Conservation (phyloP, 2,329 filamentous ascomycete species). For the Fusarium sp. region DNA sequence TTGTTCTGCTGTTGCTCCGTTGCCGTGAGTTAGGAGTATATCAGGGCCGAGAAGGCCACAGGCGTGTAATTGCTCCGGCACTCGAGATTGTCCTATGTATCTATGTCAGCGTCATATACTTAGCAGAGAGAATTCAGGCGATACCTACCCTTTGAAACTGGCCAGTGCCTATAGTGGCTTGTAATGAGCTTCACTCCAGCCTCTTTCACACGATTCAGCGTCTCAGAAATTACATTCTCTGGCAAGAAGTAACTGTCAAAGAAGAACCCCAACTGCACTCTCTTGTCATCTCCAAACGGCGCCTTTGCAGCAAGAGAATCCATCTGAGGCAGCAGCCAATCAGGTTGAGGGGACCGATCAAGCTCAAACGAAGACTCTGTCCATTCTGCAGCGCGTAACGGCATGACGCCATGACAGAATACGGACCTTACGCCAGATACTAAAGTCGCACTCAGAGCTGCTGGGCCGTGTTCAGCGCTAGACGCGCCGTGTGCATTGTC, state of each 20-base stretch:
- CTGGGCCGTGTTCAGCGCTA: background rate
- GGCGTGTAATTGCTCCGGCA: background rate
- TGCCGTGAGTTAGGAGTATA: background rate
- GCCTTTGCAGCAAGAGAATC: background rate
- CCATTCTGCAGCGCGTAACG: background rate
- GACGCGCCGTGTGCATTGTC: constrained; percentile 6
- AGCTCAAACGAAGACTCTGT: constrained; percentile 7
- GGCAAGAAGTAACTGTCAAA: constrained; percentile 12
- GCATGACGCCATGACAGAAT: background rate
- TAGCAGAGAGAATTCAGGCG: fast-evolving
- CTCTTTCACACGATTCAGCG: background rate
- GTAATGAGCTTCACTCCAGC: background rate
- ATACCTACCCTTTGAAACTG: background rate
- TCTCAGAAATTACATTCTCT: background rate
- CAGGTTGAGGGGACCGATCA: background rate
- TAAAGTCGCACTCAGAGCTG: background rate
- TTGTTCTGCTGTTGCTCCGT: constrained; percentile 10
- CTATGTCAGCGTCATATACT: fast-evolving
- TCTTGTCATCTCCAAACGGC: background rate
- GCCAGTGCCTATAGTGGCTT: constrained; percentile 14
- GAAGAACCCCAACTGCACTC: background rate
- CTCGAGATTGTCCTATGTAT: background rate
- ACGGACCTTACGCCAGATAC: background rate
- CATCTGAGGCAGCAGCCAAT: constrained; percentile 4
- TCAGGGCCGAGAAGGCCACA: background rate